phyloP scores from a whole-genome alignment of 805 yeast genomes.

The Tetrapisispora arboricola region DNA sequence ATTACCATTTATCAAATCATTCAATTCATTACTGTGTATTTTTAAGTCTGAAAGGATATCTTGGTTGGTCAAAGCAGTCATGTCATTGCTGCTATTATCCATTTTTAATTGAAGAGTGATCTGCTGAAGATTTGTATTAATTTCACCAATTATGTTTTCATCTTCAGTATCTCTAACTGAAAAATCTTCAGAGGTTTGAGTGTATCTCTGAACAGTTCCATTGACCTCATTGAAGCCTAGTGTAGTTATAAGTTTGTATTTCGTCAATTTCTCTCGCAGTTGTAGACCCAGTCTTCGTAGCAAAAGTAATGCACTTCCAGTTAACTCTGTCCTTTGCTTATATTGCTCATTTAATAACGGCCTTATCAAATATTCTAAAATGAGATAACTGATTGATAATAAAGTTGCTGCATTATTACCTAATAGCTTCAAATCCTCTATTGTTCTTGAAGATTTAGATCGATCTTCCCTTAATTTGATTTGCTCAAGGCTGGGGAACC shows the following conservation, averaged over 20 bases:
- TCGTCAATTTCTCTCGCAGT: slow-evolving; percentile 19
- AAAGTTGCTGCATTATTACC: slow-evolving; percentile 25
- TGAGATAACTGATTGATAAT: slow-evolving; percentile 14
- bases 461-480: slow-evolving; percentile 10
- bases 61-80: slow-evolving; percentile 13
- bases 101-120: slow-evolving; percentile 25
- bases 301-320: slow-evolving; percentile 21
- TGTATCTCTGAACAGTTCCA: slow-evolving; percentile 24
- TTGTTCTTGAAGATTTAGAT: slow-evolving; percentile 15
- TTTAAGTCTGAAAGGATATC: slow-evolving; percentile 4
- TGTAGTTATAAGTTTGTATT: slow-evolving; percentile 32
- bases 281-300: slow-evolving; percentile 22
- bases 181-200: slow-evolving; percentile 16
- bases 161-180: slow-evolving; percentile 4
- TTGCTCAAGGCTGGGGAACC: not conserved
- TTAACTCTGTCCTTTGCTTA: slow-evolving; percentile 31
- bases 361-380: slow-evolving; percentile 23
- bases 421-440: slow-evolving; percentile 15
- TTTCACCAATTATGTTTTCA: slow-evolving; percentile 8
- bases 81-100: slow-evolving; percentile 14
- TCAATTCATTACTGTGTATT: not conserved
- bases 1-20: slow-evolving; percentile 4
- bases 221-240: slow-evolving; percentile 33
- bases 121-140: slow-evolving; percentile 22
- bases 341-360: slow-evolving; percentile 34